A percentile compares a stretch with the other conserved stretches of the same genome.
Evolutionary conservation across 108 stramenopile genomes (phyloP).

Genomic region (Bacterosira constricta): DNA sequence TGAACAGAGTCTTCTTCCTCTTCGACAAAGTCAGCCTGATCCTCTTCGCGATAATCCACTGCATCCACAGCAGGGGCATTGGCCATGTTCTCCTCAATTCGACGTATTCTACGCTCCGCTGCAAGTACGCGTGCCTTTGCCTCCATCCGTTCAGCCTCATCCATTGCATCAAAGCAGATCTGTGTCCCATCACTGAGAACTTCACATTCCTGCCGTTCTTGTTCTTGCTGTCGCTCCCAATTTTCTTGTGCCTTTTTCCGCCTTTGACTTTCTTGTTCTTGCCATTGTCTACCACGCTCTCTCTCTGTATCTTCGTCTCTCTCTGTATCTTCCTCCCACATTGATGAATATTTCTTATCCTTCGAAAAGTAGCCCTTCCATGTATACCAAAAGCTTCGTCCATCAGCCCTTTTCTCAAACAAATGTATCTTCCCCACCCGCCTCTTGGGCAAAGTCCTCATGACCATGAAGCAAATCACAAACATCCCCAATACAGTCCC

Average conservation of each 20-base stretch:
- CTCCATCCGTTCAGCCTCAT: neutral
- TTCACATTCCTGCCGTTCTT: constrained; percentile 24
- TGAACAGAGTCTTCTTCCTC: neutral
- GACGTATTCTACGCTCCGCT: constrained; percentile 15
- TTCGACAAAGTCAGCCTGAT: neutral
- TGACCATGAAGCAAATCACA: constrained; percentile 42
- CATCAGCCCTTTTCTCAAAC: neutral
- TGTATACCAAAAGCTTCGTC: neutral
- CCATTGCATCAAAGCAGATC: constrained; percentile 4
- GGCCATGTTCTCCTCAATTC: constrained; percentile 30
- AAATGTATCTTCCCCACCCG: constrained; percentile 13
- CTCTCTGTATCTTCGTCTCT: neutral
- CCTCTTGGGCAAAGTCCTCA: constrained; percentile 44
- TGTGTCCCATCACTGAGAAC: constrained; percentile 23
- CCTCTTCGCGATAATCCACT: too few species aligned
- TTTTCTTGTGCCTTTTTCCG: neutral
- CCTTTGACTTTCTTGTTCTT: constrained; percentile 10
- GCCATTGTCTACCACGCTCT: too few species aligned
- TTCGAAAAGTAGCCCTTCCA: neutral
- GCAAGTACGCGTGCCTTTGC: constrained; percentile 13
- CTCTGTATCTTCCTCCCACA: neutral
- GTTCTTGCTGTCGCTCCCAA: constrained; percentile 8
- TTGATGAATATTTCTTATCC: too few species aligned
- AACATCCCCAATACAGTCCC: constrained; percentile 37
- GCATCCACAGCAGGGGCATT: constrained; percentile 22